phyloP scores from a whole-genome alignment of 2,329 filamentous ascomycete species.

The Amauroascus verrucosus region DNA sequence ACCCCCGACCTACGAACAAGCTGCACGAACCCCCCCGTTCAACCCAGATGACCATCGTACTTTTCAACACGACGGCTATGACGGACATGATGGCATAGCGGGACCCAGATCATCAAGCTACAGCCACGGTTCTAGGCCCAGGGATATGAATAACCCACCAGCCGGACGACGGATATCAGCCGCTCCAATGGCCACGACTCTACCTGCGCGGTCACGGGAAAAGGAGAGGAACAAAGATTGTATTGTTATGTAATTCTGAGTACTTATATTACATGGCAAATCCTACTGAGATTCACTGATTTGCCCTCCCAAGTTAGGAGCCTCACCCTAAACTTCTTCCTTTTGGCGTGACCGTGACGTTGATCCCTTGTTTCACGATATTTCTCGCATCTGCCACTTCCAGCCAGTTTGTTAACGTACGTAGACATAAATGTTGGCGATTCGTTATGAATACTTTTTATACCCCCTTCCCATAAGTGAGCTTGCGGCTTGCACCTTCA shows the following conservation, averaged over 20 bases:
- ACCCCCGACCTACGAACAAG: constrained; percentile 57
- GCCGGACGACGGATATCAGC: neutral
- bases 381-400: neutral
- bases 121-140: neutral
- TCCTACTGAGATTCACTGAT: no score
- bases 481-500: no score
- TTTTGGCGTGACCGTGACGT: neutral
- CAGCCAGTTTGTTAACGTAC: neutral
- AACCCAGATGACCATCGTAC: constrained; percentile 18
- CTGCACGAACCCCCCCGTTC: constrained; percentile 47
- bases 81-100: constrained; percentile 5
- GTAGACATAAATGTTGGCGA: neutral
- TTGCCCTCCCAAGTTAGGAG: no score
- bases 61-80: neutral
- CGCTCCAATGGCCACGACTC: neutral
- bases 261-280: neutral
- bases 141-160: neutral
- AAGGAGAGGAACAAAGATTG: constrained; percentile 35
- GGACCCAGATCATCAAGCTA: constrained; percentile 15
- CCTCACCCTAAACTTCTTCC: no score
- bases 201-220: constrained; percentile 1
- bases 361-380: neutral
- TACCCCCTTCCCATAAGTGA: neutral
- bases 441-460: constrained; percentile 8
- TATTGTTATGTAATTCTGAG: constrained; percentile 30